A percentile compares a stretch with the other conserved stretches of the same genome.
Conservation (phyloP, 306 rosid genomes). For the Purshia tridentata region DNA sequence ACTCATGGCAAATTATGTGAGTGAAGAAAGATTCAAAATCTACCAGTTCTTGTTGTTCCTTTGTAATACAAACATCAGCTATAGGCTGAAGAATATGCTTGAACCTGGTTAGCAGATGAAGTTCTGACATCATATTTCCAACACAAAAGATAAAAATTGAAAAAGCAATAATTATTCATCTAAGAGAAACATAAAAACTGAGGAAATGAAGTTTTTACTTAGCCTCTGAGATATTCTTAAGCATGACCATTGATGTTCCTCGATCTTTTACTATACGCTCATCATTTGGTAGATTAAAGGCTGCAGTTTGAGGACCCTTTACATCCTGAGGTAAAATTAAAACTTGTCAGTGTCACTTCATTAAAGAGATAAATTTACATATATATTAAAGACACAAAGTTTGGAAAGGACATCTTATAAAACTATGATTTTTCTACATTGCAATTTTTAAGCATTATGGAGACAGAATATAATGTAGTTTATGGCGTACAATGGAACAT, state of each 20-base stretch:
- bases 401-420: background rate
- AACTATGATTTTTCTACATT: background rate
- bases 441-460: background rate
- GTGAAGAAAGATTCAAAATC: slow-evolving; percentile 96
- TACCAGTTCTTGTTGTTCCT: slow-evolving; percentile 70
- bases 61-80: slow-evolving; percentile 62
- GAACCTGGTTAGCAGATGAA: slow-evolving; percentile 60
- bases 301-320: slow-evolving; percentile 95
- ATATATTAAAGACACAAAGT: background rate
- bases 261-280: slow-evolving; percentile 82
- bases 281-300: slow-evolving; percentile 95
- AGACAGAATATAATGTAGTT: background rate
- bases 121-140: slow-evolving; percentile 13
- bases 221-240: slow-evolving; percentile 95
- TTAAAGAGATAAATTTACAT: background rate
- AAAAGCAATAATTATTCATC: slow-evolving; percentile 19
- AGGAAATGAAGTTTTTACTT: slow-evolving; percentile 53
- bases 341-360: slow-evolving; percentile 20
- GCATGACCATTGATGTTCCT: slow-evolving; percentile 97
- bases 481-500: background rate
- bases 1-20: slow-evolving; percentile 92
- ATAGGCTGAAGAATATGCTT: slow-evolving; percentile 83
- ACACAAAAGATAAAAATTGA: slow-evolving; percentile 12
- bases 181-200: slow-evolving; percentile 17
- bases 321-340: slow-evolving; percentile 66